These are phyloP conservation scores for Tetrapisispora fleetii DNA, from an alignment of 805 yeast genomes.

Conservation along the genomic window DNA sequence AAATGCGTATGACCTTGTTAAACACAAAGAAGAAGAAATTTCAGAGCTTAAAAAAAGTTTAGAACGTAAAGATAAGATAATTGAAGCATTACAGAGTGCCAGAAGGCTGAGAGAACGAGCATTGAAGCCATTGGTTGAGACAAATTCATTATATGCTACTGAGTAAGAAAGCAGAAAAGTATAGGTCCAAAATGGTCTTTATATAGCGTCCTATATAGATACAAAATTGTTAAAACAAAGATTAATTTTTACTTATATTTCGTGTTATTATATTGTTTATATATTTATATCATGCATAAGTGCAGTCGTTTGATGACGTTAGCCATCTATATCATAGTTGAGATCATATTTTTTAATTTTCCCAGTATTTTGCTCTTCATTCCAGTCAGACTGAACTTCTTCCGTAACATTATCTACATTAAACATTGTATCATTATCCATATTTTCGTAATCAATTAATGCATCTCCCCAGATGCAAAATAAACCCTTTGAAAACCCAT, in stretches of 20 bases:
- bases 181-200: background rate
- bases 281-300: background rate
- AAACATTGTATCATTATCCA: background rate
- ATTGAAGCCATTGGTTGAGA: constrained; percentile 10
- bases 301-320: background rate
- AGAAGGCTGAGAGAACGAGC: constrained; percentile 43
- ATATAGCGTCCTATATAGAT: too few species aligned
- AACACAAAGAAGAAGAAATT: constrained; percentile 49
- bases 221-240: background rate
- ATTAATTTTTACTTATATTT: too few species aligned
- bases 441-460: constrained; percentile 24
- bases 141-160: background rate
- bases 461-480: constrained; percentile 51
- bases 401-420: background rate
- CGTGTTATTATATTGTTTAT: too few species aligned
- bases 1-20: background rate
- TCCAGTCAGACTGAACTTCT: background rate
- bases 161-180: background rate
- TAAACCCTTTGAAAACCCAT: constrained; percentile 43
- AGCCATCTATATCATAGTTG: constrained; percentile 3
- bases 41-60: constrained; percentile 50
- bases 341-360: background rate
- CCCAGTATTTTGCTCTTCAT: background rate
- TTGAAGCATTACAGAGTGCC: constrained; percentile 61
- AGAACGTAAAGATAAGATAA: constrained; percentile 68